Percentiles rank a stretch among this genome's conserved stretches.
phyloP scores from a whole-genome alignment of 1,284 basidiomycete species.

The Irpex lacteus region DNA sequence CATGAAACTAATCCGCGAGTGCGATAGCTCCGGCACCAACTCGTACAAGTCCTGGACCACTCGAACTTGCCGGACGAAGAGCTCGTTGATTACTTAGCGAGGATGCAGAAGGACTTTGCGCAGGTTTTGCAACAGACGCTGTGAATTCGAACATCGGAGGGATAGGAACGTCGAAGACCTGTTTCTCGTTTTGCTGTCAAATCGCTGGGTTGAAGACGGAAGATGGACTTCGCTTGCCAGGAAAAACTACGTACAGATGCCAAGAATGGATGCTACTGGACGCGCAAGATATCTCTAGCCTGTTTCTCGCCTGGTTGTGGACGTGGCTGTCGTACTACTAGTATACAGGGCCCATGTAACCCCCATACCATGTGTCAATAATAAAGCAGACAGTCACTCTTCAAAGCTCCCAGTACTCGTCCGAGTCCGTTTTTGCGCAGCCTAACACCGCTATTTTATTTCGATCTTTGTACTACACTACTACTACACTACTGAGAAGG shows the following conservation, averaged over 20 bases:
- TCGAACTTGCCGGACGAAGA: slow-evolving; percentile 69
- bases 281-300: no score
- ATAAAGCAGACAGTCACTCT: background rate
- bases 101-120: slow-evolving; percentile 68
- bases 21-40: slow-evolving; percentile 62
- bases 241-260: no score
- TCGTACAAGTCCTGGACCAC: slow-evolving; percentile 65
- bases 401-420: background rate
- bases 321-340: no score
- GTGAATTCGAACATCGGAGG: slow-evolving; percentile 4
- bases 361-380: background rate
- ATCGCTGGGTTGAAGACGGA: no score
- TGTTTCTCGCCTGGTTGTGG: no score
- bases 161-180: no score
- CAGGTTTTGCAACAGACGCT: slow-evolving; percentile 46
- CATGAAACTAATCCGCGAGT: background rate
- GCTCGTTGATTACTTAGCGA: slow-evolving; percentile 56
- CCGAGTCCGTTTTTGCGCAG: background rate
- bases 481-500: background rate
- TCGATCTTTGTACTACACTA: no score
- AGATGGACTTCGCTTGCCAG: no score
- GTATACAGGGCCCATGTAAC: background rate
- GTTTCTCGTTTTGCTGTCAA: background rate
- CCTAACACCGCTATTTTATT: background rate
- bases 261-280: no score